phyloP scores from a whole-genome alignment of 495 filamentous ascomycete species.

The Penicillium daleae region DNA sequence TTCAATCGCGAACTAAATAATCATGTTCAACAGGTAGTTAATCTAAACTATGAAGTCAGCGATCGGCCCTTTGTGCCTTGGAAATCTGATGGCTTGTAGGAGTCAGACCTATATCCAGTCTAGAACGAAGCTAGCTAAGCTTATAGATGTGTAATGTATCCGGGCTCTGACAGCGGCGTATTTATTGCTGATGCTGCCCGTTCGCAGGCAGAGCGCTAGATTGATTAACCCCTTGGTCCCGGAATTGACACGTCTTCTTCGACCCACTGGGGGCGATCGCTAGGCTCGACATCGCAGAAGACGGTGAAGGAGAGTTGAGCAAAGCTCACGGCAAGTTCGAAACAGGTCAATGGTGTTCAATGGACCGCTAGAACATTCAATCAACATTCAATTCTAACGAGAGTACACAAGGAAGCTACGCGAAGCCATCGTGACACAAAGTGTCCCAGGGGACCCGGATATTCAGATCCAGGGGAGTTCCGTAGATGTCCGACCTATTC shows the following conservation, averaged over 20 bases:
- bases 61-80: not conserved
- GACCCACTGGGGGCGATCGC: conserved; percentile 26
- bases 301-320: conserved; percentile 18
- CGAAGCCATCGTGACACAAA: conserved; percentile 2
- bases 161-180: not conserved
- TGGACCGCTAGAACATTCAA: not conserved
- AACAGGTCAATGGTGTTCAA: not conserved
- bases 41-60: conserved; percentile 4
- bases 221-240: conserved; percentile 3
- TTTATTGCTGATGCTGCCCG: not conserved
- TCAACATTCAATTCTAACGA: not conserved
- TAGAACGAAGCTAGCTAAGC: conserved; percentile 5
- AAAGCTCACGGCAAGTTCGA: too few species aligned
- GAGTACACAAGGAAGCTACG: too few species aligned
- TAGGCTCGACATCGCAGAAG: conserved; percentile 10
- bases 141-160: conserved; percentile 3
- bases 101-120: conserved; percentile 1
- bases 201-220: conserved; percentile 3
- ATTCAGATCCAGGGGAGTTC: not conserved
- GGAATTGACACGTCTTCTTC: conserved; percentile 29
- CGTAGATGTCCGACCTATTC: conserved; percentile 16
- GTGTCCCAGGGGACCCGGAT: not conserved
- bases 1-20: not conserved
- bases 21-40: not conserved
- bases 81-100: not conserved